These are phyloP conservation scores for Ogataea angusta DNA, from an alignment of 805 yeast genomes.

Conservation along the genomic window DNA sequence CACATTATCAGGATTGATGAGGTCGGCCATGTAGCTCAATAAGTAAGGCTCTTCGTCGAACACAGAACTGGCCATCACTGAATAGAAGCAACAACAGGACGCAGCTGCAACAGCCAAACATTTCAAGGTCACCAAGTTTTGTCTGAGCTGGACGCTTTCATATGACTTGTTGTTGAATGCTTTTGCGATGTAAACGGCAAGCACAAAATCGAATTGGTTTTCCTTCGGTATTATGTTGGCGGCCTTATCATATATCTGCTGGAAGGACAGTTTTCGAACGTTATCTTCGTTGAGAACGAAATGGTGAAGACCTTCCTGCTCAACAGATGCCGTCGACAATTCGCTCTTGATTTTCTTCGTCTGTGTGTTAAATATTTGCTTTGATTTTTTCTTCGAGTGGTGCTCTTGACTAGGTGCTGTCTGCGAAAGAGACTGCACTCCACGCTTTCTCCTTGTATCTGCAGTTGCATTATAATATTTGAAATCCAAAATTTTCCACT, in stretches of 20 bases:
- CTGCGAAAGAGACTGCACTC: slow-evolving; percentile 1
- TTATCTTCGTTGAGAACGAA: slow-evolving; percentile 54
- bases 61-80: slow-evolving; percentile 58
- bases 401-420: slow-evolving; percentile 11
- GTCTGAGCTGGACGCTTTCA: slow-evolving; percentile 54
- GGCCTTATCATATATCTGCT: slow-evolving; percentile 65
- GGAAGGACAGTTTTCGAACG: slow-evolving; percentile 50
- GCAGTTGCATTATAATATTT: slow-evolving; percentile 43
- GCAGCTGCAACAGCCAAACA: slow-evolving; percentile 65
- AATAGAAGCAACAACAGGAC: slow-evolving; percentile 53
- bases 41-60: slow-evolving; percentile 72
- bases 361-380: slow-evolving; percentile 22
- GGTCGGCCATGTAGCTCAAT: slow-evolving; percentile 64
- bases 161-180: slow-evolving; percentile 57
- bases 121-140: slow-evolving; percentile 58
- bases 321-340: slow-evolving; percentile 12
- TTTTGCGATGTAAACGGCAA: slow-evolving; percentile 63
- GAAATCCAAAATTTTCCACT: slow-evolving; percentile 55
- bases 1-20: slow-evolving; percentile 62
- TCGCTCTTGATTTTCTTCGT: slow-evolving; percentile 21
- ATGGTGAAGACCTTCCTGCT: slow-evolving; percentile 47
- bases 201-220: slow-evolving; percentile 60
- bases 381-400: slow-evolving; percentile 14
- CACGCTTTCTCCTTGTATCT: slow-evolving; percentile 3
- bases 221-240: slow-evolving; percentile 54